phyloP scores from a whole-genome alignment of 148 eudicot species.

The Nyssa sinensis region DNA sequence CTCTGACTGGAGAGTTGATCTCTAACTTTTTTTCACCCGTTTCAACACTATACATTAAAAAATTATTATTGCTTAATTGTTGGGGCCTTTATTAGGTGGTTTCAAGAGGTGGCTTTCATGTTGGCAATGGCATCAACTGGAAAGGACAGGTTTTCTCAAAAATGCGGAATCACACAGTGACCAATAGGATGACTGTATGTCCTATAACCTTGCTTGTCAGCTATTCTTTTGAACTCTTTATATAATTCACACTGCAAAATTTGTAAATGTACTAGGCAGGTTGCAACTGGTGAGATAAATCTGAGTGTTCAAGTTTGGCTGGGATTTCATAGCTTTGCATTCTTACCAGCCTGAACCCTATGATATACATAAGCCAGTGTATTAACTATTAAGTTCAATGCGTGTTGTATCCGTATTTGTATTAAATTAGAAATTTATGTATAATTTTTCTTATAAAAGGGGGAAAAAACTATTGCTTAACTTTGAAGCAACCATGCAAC shows the following conservation, averaged over 20 bases:
- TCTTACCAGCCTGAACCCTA: neutral
- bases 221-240: neutral
- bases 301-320: constrained; percentile 2
- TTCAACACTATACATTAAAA: neutral
- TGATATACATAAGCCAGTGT: neutral
- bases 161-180: constrained; percentile 92
- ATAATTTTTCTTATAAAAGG: neutral
- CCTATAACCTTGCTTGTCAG: neutral
- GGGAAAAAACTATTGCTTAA: too few relatives aligned
- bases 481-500: too few relatives aligned
- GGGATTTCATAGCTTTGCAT: neutral
- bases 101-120: constrained; percentile 98
- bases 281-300: neutral
- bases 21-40: neutral
- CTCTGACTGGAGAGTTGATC: neutral
- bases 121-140: constrained; percentile 99
- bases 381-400: neutral
- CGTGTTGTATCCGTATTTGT: neutral
- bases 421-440: neutral
- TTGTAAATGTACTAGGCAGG: neutral
- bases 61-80: neutral
- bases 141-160: constrained; percentile 98
- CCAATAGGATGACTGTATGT: constrained; percentile 95
- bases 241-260: neutral
- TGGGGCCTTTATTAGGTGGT: constrained; percentile 61